phyloP scores from a whole-genome alignment of 164 flowering plant species.

The Malania oleifera region DNA sequence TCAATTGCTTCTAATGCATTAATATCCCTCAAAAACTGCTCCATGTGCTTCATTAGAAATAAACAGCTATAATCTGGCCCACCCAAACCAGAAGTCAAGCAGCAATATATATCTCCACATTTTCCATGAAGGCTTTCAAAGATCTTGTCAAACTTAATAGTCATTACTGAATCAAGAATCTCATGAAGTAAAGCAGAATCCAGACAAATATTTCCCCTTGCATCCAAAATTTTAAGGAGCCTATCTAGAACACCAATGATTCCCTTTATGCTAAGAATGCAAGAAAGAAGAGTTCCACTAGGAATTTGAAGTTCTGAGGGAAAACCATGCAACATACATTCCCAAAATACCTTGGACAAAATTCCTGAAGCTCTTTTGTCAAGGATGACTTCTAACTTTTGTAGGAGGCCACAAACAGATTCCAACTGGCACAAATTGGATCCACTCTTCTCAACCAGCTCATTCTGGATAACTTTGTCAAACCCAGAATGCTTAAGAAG shows the following conservation, averaged over 20 bases:
- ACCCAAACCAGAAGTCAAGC: slow-evolving; percentile 33
- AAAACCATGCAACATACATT: slow-evolving; percentile 76
- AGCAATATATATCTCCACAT: slow-evolving; percentile 54
- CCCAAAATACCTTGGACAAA: slow-evolving; percentile 34
- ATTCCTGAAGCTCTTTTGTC: slow-evolving; percentile 42
- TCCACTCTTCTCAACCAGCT: slow-evolving; percentile 46
- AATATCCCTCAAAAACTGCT: slow-evolving; percentile 42
- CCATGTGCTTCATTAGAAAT: slow-evolving; percentile 62
- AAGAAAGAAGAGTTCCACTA: slow-evolving; percentile 70
- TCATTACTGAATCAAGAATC: slow-evolving; percentile 64
- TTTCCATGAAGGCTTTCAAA: slow-evolving; percentile 55
- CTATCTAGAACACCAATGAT: slow-evolving; percentile 46
- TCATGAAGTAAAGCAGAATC: slow-evolving; percentile 43
- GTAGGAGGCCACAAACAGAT: slow-evolving; percentile 41
- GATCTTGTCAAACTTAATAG: slow-evolving; percentile 58
- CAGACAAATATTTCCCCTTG: slow-evolving; percentile 18
- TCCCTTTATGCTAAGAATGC: slow-evolving; percentile 53
- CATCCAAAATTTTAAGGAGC: slow-evolving; percentile 38
- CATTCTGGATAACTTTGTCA: slow-evolving; percentile 47
- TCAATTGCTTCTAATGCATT: slow-evolving; percentile 34
- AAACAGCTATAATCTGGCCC: slow-evolving; percentile 41
- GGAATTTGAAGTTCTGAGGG: slow-evolving; percentile 47
- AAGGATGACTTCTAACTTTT: slow-evolving; percentile 40
- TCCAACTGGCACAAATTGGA: slow-evolving; percentile 31
- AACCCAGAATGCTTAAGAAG: slow-evolving; percentile 59